Evolutionary conservation across 106 monocot genomes (phyloP).

Genomic region (Acorus calamus): DNA sequence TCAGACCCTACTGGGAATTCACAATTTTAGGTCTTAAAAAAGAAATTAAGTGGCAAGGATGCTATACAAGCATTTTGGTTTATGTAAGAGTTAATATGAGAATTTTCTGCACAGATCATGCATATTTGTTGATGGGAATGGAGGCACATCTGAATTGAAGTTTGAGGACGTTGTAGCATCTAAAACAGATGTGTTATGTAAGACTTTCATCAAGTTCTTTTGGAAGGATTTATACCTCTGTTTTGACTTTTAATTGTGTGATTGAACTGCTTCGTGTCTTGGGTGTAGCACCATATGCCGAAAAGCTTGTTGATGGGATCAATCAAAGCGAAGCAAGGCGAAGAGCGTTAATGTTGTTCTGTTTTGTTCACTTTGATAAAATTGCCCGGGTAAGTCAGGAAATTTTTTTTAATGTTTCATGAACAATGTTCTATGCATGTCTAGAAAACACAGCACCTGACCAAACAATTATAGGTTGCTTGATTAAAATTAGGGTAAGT

Average conservation of each 20-base stretch:
- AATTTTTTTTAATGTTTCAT: constrained; percentile 1
- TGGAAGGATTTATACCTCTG: not conserved
- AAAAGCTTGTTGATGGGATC: constrained; percentile 79
- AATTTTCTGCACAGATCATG: constrained; percentile 46
- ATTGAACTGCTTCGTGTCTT: constrained; percentile 2
- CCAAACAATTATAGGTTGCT: too few species aligned
- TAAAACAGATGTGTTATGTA: constrained; percentile 57
- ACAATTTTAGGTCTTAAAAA: not conserved
- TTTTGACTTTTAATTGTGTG: not conserved
- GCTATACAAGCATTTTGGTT: not conserved
- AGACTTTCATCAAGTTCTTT: constrained; percentile 14
- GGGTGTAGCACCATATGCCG: constrained; percentile 53
- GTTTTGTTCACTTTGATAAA: constrained; percentile 59
- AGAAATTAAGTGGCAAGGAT: not conserved
- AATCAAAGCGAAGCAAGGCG: constrained; percentile 69
- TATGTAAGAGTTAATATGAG: not conserved
- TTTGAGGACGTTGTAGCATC: constrained; percentile 41
- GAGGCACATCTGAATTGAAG: constrained; percentile 50
- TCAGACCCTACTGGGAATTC: not conserved
- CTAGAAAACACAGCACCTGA: too few species aligned
- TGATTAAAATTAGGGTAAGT: too few species aligned
- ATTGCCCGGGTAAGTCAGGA: constrained; percentile 55
- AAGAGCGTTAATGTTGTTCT: constrained; percentile 76
- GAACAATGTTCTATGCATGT: too few species aligned
- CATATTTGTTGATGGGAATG: constrained; percentile 50